A percentile compares a stretch with the other conserved stretches of the same genome.
Evolutionary conservation across 2,329 filamentous ascomycete genomes (phyloP).

Genomic region (Teratosphaeria viscida): DNA sequence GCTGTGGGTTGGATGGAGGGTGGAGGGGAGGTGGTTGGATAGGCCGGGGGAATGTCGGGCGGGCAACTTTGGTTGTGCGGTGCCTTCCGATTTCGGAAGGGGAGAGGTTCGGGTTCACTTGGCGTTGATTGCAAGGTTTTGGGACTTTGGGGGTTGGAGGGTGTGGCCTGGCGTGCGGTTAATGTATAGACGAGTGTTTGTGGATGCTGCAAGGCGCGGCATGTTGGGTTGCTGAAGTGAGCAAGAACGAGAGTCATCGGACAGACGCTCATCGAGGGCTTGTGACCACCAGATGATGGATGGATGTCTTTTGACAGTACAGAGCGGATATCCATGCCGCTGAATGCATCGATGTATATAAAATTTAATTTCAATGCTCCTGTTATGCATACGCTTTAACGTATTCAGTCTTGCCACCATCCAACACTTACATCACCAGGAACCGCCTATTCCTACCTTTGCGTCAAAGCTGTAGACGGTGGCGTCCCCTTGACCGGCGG

Average conservation of each 20-base stretch:
- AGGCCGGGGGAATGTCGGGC: neutral
- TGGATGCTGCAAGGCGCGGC: no score
- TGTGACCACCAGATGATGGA: neutral
- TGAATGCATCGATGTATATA: neutral
- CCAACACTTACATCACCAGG: neutral
- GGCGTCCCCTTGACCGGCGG: conserved; percentile 17
- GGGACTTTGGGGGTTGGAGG: no score
- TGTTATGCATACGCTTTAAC: neutral
- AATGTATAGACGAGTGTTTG: no score
- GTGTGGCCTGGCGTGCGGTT: no score
- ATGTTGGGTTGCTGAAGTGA: no score
- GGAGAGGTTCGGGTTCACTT: neutral
- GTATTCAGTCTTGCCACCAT: neutral
- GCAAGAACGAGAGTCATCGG: no score
- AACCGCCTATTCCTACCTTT: conserved; percentile 2
- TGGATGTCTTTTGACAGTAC: neutral
- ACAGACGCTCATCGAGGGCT: no score
- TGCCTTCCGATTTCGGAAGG: neutral
- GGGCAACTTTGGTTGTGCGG: neutral
- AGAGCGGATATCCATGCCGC: neutral
- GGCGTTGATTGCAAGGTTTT: no score
- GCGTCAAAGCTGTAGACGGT: conserved; percentile 9
- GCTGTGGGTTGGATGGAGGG: neutral
- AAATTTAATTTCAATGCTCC: neutral
- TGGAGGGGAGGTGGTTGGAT: neutral